Conservation (phyloP, 2,329 filamentous ascomycete genomes). For the Clarireedia hainanense region DNA sequence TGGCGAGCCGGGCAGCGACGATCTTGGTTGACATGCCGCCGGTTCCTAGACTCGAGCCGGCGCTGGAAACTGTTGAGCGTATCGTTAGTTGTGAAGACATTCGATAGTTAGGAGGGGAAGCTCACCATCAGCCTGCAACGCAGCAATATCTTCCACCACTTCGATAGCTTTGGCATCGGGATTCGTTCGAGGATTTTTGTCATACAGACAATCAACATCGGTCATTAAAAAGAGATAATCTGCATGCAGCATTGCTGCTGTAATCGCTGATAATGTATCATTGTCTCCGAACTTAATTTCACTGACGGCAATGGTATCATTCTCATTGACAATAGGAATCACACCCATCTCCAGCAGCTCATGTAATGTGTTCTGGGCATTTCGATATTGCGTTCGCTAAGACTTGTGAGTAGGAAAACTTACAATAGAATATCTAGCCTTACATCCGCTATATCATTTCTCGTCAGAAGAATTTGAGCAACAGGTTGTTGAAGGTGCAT, state of each 20-base stretch:
- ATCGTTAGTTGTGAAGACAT: neutral
- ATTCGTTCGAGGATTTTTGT: conserved; percentile 83
- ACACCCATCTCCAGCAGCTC: conserved; percentile 91
- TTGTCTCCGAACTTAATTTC: conserved; percentile 99
- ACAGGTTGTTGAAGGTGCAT: conserved; percentile 81
- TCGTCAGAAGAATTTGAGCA: conserved; percentile 86
- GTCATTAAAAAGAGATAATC: conserved; percentile 98
- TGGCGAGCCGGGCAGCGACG: conserved; percentile 82
- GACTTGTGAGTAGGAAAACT: conserved; percentile 13
- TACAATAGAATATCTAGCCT: conserved; percentile 25
- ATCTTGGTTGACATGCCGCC: conserved; percentile 99
- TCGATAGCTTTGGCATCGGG: conserved; percentile 85
- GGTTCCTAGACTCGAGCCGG: conserved; percentile 82
- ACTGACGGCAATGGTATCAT: conserved; percentile 90
- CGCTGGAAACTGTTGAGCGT: conserved; percentile 60
- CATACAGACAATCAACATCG: conserved; percentile 94
- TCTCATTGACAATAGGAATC: conserved; percentile 97
- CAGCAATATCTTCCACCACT: conserved; percentile 81
- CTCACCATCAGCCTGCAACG: conserved; percentile 70
- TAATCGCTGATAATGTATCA: conserved; percentile 93
- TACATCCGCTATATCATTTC: conserved; percentile 94
- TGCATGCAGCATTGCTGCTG: conserved; percentile 92
- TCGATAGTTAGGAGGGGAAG: neutral
- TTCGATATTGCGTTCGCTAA: conserved; percentile 83
- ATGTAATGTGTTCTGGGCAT: conserved; percentile 90